These are phyloP conservation scores for Heterobasidion irregulare DNA, from an alignment of 1,284 basidiomycete genomes.

Conservation along the genomic window DNA sequence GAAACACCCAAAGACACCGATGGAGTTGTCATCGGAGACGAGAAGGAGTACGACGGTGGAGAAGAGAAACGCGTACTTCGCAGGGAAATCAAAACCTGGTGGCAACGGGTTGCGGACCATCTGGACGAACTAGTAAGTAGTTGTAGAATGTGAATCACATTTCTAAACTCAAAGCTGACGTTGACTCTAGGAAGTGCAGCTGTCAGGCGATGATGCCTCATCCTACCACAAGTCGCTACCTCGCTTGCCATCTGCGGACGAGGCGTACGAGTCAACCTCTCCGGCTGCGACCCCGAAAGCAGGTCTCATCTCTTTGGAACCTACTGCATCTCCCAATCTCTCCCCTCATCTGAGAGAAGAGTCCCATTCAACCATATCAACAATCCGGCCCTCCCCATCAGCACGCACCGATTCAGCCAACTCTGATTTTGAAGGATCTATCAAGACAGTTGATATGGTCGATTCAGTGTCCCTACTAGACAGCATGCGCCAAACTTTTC, in stretches of 20 bases:
- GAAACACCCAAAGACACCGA: slow-evolving; percentile 10
- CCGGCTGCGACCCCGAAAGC: slow-evolving; percentile 12
- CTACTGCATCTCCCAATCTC: slow-evolving; percentile 1
- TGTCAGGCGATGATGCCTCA: slow-evolving; percentile 21
- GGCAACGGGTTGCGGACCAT: slow-evolving; percentile 52
- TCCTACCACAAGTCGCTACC: slow-evolving; percentile 39
- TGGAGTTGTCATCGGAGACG: neutral
- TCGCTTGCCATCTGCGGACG: slow-evolving; percentile 46
- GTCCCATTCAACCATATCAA: slow-evolving; percentile 8
- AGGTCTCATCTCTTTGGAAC: slow-evolving; percentile 7
- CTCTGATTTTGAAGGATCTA: slow-evolving; percentile 11
- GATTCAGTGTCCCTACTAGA: slow-evolving; percentile 35
- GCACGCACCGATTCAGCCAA: slow-evolving; percentile 2
- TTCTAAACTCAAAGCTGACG: neutral
- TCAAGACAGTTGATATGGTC: slow-evolving; percentile 11
- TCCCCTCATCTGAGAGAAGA: neutral
- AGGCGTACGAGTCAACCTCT: slow-evolving; percentile 26
- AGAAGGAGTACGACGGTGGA: slow-evolving; percentile 14
- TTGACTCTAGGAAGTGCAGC: slow-evolving; percentile 33
- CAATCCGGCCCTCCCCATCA: slow-evolving; percentile 13
- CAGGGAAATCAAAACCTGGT: slow-evolving; percentile 56
- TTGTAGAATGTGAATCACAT: neutral
- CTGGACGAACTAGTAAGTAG: slow-evolving; percentile 48
- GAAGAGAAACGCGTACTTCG: slow-evolving; percentile 40
- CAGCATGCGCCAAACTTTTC: slow-evolving; percentile 46